Conservation (phyloP, 2,329 filamentous ascomycete species). For the Fusarium goolgardi region DNA sequence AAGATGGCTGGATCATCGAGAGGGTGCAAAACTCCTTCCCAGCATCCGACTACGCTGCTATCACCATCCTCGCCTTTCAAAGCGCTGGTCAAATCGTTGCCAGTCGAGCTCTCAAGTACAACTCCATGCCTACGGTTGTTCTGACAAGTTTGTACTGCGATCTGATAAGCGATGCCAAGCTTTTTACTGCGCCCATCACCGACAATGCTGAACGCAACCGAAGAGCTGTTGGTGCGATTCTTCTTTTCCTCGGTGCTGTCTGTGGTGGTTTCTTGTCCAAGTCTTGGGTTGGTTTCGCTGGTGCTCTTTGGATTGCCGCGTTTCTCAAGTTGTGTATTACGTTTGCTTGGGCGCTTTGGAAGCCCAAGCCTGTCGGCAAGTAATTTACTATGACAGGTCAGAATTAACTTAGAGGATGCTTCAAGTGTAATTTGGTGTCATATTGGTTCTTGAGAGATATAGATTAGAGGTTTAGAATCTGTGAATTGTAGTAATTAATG, state of each 20-base stretch:
- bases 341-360: conserved; percentile 43
- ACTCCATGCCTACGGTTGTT: conserved; percentile 45
- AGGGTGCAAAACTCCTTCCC: conserved; percentile 41
- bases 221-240: conserved; percentile 34
- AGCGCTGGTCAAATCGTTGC: conserved; percentile 46
- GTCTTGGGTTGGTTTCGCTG: conserved; percentile 45
- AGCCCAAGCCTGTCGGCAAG: conserved; percentile 30
- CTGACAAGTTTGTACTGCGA: conserved; percentile 47
- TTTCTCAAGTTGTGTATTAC: conserved; percentile 43
- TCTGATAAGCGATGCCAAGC: conserved; percentile 45
- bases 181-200: conserved; percentile 42
- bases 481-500: conserved; percentile 1
- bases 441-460: neutral
- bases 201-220: conserved; percentile 45
- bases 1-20: conserved; percentile 40
- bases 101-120: conserved; percentile 45
- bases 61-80: conserved; percentile 44
- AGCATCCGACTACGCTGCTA: conserved; percentile 42
- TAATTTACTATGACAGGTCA: neutral
- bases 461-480: neutral
- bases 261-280: conserved; percentile 45
- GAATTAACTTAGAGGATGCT: neutral
- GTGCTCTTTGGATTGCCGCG: conserved; percentile 46
- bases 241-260: conserved; percentile 43
- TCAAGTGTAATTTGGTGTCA: neutral